A percentile compares a stretch with the other conserved stretches of the same genome.
Evolutionary conservation across 768 basidiomycete species (phyloP).

Genomic region (Phaeolepiota aurea): DNA sequence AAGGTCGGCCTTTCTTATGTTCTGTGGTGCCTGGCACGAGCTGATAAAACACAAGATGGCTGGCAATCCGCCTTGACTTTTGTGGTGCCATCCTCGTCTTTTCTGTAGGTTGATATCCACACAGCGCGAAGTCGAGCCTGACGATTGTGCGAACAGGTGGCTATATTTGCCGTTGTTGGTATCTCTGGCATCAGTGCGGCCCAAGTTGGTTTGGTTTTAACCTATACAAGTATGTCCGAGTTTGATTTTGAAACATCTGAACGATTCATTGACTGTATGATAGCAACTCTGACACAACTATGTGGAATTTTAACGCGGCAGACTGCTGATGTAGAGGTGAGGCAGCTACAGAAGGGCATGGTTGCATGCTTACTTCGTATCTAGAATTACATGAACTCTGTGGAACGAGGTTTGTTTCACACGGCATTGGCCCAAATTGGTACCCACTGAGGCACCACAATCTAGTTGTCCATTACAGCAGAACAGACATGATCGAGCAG

Average conservation of each 20-base stretch:
- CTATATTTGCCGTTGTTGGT: conserved; percentile 52
- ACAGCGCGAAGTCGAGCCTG: neutral
- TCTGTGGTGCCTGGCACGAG: no score
- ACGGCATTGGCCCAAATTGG: neutral
- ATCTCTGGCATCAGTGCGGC: conserved; percentile 53
- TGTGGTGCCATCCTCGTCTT: conserved; percentile 55
- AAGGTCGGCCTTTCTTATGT: conserved; percentile 24
- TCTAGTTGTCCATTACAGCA: conserved; percentile 47
- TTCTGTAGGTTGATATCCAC: conserved; percentile 28
- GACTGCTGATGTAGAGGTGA: conserved; percentile 59
- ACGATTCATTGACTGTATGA: conserved; percentile 1
- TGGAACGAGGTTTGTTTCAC: conserved; percentile 38
- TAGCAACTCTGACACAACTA: conserved; percentile 43
- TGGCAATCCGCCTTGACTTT: conserved; percentile 64
- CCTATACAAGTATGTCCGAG: conserved; percentile 49
- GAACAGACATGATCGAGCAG: conserved; percentile 40
- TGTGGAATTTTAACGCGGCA: conserved; percentile 49
- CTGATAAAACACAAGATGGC: no score
- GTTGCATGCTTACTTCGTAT: conserved; percentile 1
- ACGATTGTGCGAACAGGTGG: conserved; percentile 35
- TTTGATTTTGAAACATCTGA: neutral
- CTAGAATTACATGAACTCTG: conserved; percentile 62
- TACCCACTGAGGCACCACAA: neutral
- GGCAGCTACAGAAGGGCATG: conserved; percentile 3
- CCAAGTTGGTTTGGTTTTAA: conserved; percentile 65